Conservation (phyloP, 495 filamentous ascomycete genomes). For the Neurospora sp. region DNA sequence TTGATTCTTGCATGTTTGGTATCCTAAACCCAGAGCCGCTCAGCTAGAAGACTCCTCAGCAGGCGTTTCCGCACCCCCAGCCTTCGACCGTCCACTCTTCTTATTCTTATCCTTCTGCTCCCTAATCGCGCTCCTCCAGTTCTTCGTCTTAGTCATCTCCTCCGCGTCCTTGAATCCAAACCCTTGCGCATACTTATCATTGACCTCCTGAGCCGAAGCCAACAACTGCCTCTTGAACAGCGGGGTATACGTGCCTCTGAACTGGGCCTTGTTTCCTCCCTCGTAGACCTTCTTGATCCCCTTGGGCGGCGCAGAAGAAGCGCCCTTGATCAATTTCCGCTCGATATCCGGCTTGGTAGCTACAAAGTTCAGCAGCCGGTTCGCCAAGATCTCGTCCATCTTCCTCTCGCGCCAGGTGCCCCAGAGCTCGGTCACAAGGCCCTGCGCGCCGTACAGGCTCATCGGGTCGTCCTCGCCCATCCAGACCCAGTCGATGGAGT, state of each 20-base stretch:
- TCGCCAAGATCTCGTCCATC: slow-evolving; percentile 77
- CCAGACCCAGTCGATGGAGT: slow-evolving; percentile 73
- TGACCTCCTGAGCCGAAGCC: slow-evolving; percentile 58
- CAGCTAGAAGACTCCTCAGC: background rate
- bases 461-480: slow-evolving; percentile 46
- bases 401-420: slow-evolving; percentile 68
- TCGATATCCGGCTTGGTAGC: slow-evolving; percentile 38
- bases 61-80: background rate
- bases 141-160: slow-evolving; percentile 31
- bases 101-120: slow-evolving; percentile 9
- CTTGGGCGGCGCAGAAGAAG: slow-evolving; percentile 16
- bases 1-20: background rate
- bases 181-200: slow-evolving; percentile 62
- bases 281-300: slow-evolving; percentile 54
- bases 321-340: slow-evolving; percentile 4
- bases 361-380: slow-evolving; percentile 53
- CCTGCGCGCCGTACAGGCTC: slow-evolving; percentile 46
- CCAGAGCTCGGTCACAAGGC: slow-evolving; percentile 70
- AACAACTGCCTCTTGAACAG: slow-evolving; percentile 55
- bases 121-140: slow-evolving; percentile 24
- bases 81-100: slow-evolving; percentile 14
- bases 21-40: background rate
- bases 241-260: slow-evolving; percentile 59
- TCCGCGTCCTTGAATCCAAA: slow-evolving; percentile 48
- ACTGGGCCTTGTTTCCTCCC: slow-evolving; percentile 51